A percentile compares a stretch with the other conserved stretches of the same genome.
phyloP scores from a whole-genome alignment of 495 filamentous ascomycete genomes.

The Aspergillus hancockii region DNA sequence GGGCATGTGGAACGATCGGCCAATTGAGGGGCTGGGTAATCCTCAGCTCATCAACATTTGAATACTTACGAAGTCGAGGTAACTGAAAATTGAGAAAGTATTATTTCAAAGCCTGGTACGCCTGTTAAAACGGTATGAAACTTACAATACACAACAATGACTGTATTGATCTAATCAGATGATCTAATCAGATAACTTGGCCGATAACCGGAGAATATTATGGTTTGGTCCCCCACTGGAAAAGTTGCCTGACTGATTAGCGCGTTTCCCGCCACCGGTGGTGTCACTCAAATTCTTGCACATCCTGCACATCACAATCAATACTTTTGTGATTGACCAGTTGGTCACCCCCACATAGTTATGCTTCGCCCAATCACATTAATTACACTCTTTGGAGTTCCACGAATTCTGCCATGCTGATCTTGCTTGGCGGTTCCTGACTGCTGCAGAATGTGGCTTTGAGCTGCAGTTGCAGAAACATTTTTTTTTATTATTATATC shows the following conservation, averaged over 20 bases:
- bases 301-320: slow-evolving; percentile 12
- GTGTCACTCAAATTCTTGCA: background rate
- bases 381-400: slow-evolving; percentile 13
- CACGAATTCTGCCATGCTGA: slow-evolving; percentile 22
- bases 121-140: background rate
- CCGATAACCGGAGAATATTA: slow-evolving; percentile 23
- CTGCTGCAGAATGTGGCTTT: slow-evolving; percentile 8
- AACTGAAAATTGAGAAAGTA: too few species aligned
- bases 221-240: background rate
- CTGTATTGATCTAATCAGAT: slow-evolving; percentile 26
- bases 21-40: too few species aligned
- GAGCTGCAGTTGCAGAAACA: slow-evolving; percentile 8
- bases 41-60: too few species aligned
- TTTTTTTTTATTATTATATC: slow-evolving; percentile 9
- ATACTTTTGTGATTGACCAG: slow-evolving; percentile 2
- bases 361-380: slow-evolving; percentile 17
- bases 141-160: slow-evolving; percentile 3
- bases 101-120: background rate
- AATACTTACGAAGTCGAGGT: too few species aligned
- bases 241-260: slow-evolving; percentile 4
- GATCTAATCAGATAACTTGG: slow-evolving; percentile 26
- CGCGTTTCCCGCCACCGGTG: slow-evolving; percentile 5
- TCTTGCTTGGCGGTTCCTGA: slow-evolving; percentile 21
- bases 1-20: too few species aligned
- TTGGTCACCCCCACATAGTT: slow-evolving; percentile 15